Evolutionary conservation across 1,139 yeast genomes (phyloP), one percentile per base, ranked within the genome.

Genomic region (Sugiyamaella paludigena): DNA sequence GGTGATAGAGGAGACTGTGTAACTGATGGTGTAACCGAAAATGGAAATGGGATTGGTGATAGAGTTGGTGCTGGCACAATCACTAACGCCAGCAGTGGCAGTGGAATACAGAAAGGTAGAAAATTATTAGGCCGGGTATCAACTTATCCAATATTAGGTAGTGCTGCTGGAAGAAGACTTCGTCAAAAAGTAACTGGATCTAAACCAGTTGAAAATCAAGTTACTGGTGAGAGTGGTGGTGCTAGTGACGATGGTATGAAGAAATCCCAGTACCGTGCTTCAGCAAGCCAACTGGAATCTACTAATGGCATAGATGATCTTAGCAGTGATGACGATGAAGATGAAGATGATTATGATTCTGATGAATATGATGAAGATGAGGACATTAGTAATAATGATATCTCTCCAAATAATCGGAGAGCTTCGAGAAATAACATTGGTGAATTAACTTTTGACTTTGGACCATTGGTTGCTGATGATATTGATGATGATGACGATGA

Each of bases 401-500:
- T 19, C 40, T 46, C 6, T 35, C 49, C 11, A 46, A 45, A 28
- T 30, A 44, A 27, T 27, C 39, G 32, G 33, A 15, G 37, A 38
- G 31, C 11, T 10, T n/a, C 27, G 7, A 31, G 11, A 13, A 9
- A 30, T 19, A 40, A 12, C 10, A n/a, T 3, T 10, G 36, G 39
- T 26, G 31, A 36, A 29, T 15, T 24, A 7, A 9, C 35, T 12
- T 41, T 41, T 41, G 44, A 41, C 12, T n/a, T 41, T 34, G 44
- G 44, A 13, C 33, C 28, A 27, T 13, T 26, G 30, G 28, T 16
- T 28, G 29, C 36, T 28, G 50, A 36, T 15, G 51, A 47, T 16
- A 41, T 34, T 37, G 54, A 47, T 30, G 47, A 39, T 13, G 52
- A 45, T 7, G 54, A 51, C 24, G 55, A 49, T 6, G 43, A 46